These are phyloP conservation scores for Syncephalastrum sp. DNA, from an alignment of 371 early-diverging fungal species.

Conservation along the genomic window DNA sequence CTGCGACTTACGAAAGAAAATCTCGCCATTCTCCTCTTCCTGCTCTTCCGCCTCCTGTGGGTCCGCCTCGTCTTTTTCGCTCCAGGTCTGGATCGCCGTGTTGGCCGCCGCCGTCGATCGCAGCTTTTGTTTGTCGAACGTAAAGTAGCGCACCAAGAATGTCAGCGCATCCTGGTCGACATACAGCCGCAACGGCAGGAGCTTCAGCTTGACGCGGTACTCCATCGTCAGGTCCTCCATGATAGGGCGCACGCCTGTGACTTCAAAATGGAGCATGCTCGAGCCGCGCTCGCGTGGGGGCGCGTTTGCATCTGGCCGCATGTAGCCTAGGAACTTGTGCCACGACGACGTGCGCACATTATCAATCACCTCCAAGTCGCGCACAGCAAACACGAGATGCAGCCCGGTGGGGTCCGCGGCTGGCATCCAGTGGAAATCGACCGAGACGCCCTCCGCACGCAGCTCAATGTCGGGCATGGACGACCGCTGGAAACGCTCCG, in stretches of 20 bases:
- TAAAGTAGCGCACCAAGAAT: slow-evolving; percentile 82
- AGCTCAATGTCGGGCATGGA: slow-evolving; percentile 56
- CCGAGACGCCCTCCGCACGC: slow-evolving; percentile 44
- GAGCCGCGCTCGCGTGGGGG: slow-evolving; percentile 62
- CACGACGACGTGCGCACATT: slow-evolving; percentile 74
- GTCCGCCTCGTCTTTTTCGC: not conserved
- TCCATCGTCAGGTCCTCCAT: slow-evolving; percentile 56
- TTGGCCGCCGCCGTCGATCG: slow-evolving; percentile 30
- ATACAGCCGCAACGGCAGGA: slow-evolving; percentile 83
- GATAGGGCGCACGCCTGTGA: slow-evolving; percentile 64
- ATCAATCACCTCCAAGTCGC: slow-evolving; percentile 78
- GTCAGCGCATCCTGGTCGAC: slow-evolving; percentile 94
- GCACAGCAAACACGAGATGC: slow-evolving; percentile 49
- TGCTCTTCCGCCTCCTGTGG: slow-evolving; percentile 6
- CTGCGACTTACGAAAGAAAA: slow-evolving; percentile 66
- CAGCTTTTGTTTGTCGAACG: slow-evolving; percentile 42
- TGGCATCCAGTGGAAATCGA: slow-evolving; percentile 63
- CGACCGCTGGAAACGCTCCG: slow-evolving; percentile 20
- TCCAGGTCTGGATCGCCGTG: slow-evolving; percentile 11
- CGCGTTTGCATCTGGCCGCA: slow-evolving; percentile 54
- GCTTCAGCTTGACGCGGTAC: slow-evolving; percentile 57
- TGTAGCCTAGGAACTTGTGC: slow-evolving; percentile 73
- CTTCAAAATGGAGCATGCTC: slow-evolving; percentile 65
- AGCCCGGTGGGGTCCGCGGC: slow-evolving; percentile 43
- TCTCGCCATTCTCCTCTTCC: slow-evolving; percentile 2